Base-by-base conservation (phyloP, 441 rosid genomes). In the Erysimum pusillum region DNA sequence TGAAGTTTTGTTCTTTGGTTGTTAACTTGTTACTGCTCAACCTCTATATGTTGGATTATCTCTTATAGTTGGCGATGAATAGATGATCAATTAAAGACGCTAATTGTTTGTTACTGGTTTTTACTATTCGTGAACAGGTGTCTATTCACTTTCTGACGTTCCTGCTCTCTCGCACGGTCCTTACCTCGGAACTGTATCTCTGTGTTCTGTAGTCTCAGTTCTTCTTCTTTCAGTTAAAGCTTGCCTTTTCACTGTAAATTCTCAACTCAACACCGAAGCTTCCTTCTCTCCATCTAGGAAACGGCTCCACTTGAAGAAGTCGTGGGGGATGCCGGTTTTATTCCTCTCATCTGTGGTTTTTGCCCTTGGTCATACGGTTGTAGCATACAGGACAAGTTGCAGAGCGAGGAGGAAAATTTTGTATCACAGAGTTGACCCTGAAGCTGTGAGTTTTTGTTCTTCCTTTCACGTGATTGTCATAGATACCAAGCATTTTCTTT, bases 271-370 rank as follows among this genome's bases (percentile, higher is more conserved):
- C 80, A 85, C 86, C 31, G 91, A 91, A 80, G 91, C 87, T 64
- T 89, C 89, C 9, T 78, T 69, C 52, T 91, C 97, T 34, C 84
- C 84, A 6, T 81, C 99, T 11, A 92, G 90, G 78, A 90, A 88
- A 81, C 86, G 82, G 66, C 87, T 94, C 25, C 97, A 94, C 53
- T 77, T 94, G 76, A 94, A 94, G 83, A 94, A 89, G 81, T 91
- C 97, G 4, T 91, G 97, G 99, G 99, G 97, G 10, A 94, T 94
- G 99, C 97, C 99, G 9, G 99, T 94, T 71, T 81, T 94, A 82
- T 94, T 94, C 80, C 89, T 94, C 34, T 91, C 99, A 0, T 94
- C 99, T 0, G 87, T 92, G 0, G 99, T 91, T 25, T 92, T 92
- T 67, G 96, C 97, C 18, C 93, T 94, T 63, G 99, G 99, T 49